phyloP scores from a whole-genome alignment of 805 yeast species.

The Saccharomycopsis lassenensis region DNA sequence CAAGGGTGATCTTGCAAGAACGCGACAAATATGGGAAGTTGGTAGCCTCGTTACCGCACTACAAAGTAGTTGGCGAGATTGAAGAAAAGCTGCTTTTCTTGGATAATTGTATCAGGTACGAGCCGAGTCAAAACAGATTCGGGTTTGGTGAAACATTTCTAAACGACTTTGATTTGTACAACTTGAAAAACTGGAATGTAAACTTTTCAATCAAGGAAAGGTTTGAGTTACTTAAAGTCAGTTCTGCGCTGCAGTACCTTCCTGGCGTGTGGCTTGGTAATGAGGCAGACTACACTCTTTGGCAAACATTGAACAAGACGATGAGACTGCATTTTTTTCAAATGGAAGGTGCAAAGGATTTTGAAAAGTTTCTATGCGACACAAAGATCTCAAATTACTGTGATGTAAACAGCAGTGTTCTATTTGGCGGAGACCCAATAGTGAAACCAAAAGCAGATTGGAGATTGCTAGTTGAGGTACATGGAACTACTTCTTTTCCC shows the following conservation, averaged over 20 bases:
- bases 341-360: neutral
- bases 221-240: slow-evolving; percentile 75
- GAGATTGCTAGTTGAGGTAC: slow-evolving; percentile 6
- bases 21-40: no score
- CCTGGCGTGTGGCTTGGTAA: slow-evolving; percentile 74
- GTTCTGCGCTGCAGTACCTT: slow-evolving; percentile 50
- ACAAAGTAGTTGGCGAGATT: no score
- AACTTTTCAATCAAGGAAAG: slow-evolving; percentile 65
- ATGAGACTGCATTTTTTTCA: neutral
- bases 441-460: slow-evolving; percentile 1
- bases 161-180: slow-evolving; percentile 27
- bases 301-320: slow-evolving; percentile 17
- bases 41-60: no score
- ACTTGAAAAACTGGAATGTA: slow-evolving; percentile 52
- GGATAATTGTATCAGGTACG: no score
- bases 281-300: slow-evolving; percentile 51
- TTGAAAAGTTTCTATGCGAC: no score
- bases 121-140: no score
- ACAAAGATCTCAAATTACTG: slow-evolving; percentile 13
- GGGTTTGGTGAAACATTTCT: no score
- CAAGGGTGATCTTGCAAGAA: no score
- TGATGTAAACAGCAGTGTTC: slow-evolving; percentile 10
- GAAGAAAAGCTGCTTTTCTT: no score
- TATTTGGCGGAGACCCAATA: slow-evolving; percentile 4
- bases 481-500: slow-evolving; percentile 7